Evolutionary conservation across 202 grass and related monocot species (phyloP), one percentile per base, ranked within the genome.

Genomic region (Setaria viridis): DNA sequence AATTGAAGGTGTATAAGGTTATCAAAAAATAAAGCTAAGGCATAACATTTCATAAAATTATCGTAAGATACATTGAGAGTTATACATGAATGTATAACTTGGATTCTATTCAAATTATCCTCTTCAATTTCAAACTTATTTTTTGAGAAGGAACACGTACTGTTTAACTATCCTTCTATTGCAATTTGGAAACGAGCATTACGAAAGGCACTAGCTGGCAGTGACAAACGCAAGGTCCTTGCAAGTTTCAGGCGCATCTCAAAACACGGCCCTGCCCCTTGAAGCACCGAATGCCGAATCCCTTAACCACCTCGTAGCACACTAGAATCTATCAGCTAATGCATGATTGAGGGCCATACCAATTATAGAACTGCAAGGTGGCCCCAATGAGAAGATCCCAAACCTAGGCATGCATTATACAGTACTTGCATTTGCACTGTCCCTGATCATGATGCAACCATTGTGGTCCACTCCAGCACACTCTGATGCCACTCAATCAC

Each of bases 351-450:
- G 85, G 63, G 63, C 62, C 79, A 87, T 21, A 51, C 41, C 72
- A 82, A 82, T 82, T 77, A 82, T 77, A 69, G 50, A 82, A 62
- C 72, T 53, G 51, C 72, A 50, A 77, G 43, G 72, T 73, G 53
- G 20, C 5, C 85, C 69, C 45, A 29, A 1, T 20, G 21, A 62
- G 55, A 62, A 62, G 80, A 82, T 63, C 72, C 79, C 65, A 82
- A 78, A 82, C 72, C 62, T 71, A 88, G 80, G 59, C 75, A 77
- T 78, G 55, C 80, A 42, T 55, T 33, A 87, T 53, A 70, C 65
- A 88, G 79, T 83, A 78, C 86, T 76, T 82, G 12, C 14, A 35
- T 77, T 77, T 70, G 60, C 72, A 82, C 55, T 71, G 72, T 69
- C 80, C 50, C 86, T 51, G 72, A 53, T 42, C 39, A 72, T 47